Evolutionary conservation across 2,329 filamentous ascomycete species (phyloP).

Genomic region (Aspergillus sp.): DNA sequence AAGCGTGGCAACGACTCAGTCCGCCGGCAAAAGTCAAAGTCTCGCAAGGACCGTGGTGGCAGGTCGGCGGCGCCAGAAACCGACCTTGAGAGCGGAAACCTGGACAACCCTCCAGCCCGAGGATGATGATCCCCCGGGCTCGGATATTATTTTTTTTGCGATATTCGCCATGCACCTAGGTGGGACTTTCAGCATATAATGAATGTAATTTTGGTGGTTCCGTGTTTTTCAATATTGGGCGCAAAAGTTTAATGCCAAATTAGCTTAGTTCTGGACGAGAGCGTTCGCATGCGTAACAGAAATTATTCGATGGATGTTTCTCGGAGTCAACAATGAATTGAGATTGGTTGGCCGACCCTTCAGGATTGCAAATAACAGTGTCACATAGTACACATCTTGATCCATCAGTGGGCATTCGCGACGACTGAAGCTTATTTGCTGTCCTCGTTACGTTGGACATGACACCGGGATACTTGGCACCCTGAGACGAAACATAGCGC

Average conservation of each 20-base stretch:
- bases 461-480: constrained; percentile 82
- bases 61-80: constrained; percentile 25
- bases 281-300: constrained; percentile 48
- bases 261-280: constrained; percentile 32
- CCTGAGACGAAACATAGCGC: constrained; percentile 83
- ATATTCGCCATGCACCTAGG: not conserved
- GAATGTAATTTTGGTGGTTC: not conserved
- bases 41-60: constrained; percentile 31
- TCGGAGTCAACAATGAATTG: constrained; percentile 41
- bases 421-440: constrained; percentile 70
- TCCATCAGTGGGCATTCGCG: constrained; percentile 31
- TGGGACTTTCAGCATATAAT: not conserved
- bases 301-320: constrained; percentile 50
- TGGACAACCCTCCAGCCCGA: constrained; percentile 20
- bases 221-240: not conserved
- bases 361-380: constrained; percentile 62
- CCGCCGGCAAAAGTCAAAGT: constrained; percentile 20
- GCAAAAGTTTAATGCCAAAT: constrained; percentile 12
- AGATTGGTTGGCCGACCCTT: constrained; percentile 59
- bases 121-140: constrained; percentile 13
- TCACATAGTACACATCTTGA: constrained; percentile 66
- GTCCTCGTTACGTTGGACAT: constrained; percentile 95
- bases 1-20: constrained; percentile 20
- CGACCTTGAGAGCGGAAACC: constrained; percentile 32
- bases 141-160: constrained; percentile 6